Conservation (phyloP, 116 monocot species). For the Phalaenopsis hybrid region DNA sequence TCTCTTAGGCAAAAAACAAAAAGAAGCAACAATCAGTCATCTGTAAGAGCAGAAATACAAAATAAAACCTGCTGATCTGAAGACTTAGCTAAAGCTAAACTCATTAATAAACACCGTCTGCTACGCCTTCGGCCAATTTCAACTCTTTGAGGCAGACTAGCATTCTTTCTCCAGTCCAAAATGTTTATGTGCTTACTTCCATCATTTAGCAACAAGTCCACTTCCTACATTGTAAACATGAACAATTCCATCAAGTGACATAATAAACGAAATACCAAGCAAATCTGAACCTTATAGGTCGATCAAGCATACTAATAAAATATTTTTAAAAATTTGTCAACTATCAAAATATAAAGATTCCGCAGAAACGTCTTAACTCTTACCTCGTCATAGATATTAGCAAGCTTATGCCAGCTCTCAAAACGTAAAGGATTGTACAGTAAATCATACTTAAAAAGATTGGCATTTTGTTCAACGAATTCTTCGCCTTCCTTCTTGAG, state of each 20-base stretch:
- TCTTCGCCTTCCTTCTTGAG: conserved; percentile 91
- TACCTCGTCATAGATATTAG: conserved; percentile 97
- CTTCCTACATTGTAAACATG: conserved; percentile 46
- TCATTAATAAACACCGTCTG: conserved; percentile 83
- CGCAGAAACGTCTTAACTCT: not conserved
- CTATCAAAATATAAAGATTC: not conserved
- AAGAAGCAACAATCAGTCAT: not conserved
- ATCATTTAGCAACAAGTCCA: conserved; percentile 95
- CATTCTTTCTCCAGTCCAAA: conserved; percentile 72
- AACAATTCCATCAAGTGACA: conserved; percentile 4
- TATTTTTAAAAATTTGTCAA: not conserved
- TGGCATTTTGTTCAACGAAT: conserved; percentile 88
- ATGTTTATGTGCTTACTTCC: conserved; percentile 92
- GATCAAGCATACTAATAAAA: conserved; percentile 2
- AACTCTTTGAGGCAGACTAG: conserved; percentile 64
- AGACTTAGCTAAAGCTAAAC: conserved; percentile 72
- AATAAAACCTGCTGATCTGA: conserved; percentile 46
- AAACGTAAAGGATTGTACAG: conserved; percentile 88
- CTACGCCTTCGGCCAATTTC: conserved; percentile 82
- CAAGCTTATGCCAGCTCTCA: conserved; percentile 99
- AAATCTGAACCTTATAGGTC: not conserved
- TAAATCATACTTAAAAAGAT: conserved; percentile 88
- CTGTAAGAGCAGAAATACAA: not conserved
- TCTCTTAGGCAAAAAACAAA: not conserved
- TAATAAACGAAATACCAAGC: not conserved